Evolutionary conservation across 495 filamentous ascomycete genomes (phyloP).

Genomic region (Staphylotrichum longicolle): DNA sequence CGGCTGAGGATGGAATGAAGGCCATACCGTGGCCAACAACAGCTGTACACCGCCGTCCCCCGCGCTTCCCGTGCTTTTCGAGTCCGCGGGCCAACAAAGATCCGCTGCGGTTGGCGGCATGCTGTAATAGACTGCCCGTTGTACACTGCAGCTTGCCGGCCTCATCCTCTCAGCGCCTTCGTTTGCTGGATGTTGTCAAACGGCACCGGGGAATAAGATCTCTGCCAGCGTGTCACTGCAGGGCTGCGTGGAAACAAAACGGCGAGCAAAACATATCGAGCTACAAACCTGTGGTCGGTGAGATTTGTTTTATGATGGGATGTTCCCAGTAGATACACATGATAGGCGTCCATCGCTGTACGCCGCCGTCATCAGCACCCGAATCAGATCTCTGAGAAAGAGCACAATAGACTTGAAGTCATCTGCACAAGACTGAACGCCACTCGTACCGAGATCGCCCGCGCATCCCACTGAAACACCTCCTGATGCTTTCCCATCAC

Average conservation of each 20-base stretch:
- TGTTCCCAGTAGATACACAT: slow-evolving; percentile 8
- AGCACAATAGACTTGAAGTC: neutral
- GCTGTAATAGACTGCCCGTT: neutral
- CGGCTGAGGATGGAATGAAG: neutral
- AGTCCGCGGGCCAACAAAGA: neutral
- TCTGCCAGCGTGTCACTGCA: slow-evolving; percentile 5
- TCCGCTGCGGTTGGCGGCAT: slow-evolving; percentile 14
- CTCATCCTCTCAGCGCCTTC: neutral
- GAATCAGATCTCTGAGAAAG: neutral
- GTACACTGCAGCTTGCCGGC: slow-evolving; percentile 11
- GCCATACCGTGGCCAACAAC: neutral
- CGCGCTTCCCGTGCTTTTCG: neutral
- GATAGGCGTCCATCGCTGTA: neutral
- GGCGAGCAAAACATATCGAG: neutral
- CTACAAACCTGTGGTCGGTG: neutral
- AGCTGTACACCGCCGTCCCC: neutral
- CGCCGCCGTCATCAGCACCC: slow-evolving; percentile 1
- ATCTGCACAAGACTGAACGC: neutral
- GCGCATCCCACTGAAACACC: too few species aligned
- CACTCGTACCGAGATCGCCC: neutral
- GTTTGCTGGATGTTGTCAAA: slow-evolving; percentile 6
- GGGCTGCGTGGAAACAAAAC: neutral
- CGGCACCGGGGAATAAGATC: slow-evolving; percentile 9
- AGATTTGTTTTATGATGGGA: neutral
- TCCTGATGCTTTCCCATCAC: neutral